Percentiles rank a stretch among this genome's conserved stretches.
These are phyloP conservation scores for Backusella sp. DNA, from an alignment of 192 early-diverging fungal species.

Conservation along the genomic window DNA sequence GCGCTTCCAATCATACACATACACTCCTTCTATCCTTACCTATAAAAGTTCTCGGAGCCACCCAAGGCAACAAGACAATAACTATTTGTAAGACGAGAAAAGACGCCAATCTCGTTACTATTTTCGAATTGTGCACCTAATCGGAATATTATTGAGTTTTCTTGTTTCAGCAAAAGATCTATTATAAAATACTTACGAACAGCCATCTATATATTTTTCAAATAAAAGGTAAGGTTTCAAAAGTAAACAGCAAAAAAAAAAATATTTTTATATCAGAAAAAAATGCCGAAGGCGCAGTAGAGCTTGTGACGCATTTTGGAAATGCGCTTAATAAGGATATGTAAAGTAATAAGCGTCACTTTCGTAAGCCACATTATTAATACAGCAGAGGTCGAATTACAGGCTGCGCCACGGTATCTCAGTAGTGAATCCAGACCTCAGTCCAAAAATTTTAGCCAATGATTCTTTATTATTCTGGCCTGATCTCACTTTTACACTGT, in stretches of 20 bases:
- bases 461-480: no score
- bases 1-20: background rate
- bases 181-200: background rate
- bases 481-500: no score
- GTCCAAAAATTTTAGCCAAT: no score
- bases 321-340: background rate
- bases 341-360: background rate
- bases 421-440: no score
- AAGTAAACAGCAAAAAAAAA: background rate
- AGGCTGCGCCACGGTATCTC: background rate
- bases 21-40: slow-evolving; percentile 43
- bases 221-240: background rate
- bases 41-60: slow-evolving; percentile 99
- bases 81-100: slow-evolving; percentile 95
- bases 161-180: background rate
- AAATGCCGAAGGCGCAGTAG: background rate
- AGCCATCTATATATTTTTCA: background rate
- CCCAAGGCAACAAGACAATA: slow-evolving; percentile 97
- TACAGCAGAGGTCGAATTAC: background rate
- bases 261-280: background rate
- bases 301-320: background rate
- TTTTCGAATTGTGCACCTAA: slow-evolving; percentile 97
- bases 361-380: background rate
- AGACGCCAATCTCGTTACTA: slow-evolving; percentile 99
- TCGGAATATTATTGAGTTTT: background rate